Evolutionary conservation across 495 filamentous ascomycete species (phyloP).

Genomic region (Penicillium cosmopolitanum): DNA sequence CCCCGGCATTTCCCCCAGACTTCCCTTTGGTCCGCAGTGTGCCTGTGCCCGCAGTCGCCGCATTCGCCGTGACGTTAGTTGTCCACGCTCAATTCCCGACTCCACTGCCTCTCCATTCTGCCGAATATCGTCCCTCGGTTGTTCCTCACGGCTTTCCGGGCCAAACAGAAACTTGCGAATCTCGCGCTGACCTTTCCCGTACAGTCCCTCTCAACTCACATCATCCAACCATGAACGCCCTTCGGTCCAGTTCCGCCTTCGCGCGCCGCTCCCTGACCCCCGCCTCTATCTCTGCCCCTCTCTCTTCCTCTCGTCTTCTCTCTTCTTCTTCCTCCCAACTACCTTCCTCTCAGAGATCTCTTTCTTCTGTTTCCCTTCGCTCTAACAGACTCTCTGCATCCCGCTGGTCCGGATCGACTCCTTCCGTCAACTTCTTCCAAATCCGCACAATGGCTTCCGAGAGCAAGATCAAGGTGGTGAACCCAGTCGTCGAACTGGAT

Average conservation of each 20-base stretch:
- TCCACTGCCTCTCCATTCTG: constrained; percentile 33
- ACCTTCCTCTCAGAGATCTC: constrained; percentile 32
- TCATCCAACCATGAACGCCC: constrained; percentile 37
- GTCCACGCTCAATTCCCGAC: constrained; percentile 13
- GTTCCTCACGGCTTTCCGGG: constrained; percentile 18
- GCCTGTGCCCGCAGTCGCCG: not conserved
- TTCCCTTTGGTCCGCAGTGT: not conserved
- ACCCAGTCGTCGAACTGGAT: constrained; percentile 95
- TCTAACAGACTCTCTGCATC: constrained; percentile 33
- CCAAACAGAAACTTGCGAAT: constrained; percentile 28
- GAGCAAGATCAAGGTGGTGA: constrained; percentile 93
- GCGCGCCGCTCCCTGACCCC: constrained; percentile 43
- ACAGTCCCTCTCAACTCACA: not conserved
- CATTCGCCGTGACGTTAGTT: constrained; percentile 9
- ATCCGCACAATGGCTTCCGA: constrained; percentile 52
- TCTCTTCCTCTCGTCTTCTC: constrained; percentile 33
- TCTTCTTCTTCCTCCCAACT: constrained; percentile 33
- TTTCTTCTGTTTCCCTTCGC: constrained; percentile 37
- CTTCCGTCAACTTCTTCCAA: constrained; percentile 37
- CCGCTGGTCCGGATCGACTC: constrained; percentile 41
- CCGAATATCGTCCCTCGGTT: constrained; percentile 39
- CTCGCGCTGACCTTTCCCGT: constrained; percentile 28
- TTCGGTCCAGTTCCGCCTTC: constrained; percentile 50
- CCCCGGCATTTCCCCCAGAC: constrained; percentile 28
- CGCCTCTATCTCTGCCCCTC: constrained; percentile 35